Conservation (phyloP, 129 eudicot species). For the Helichrysum umbraculigerum region DNA sequence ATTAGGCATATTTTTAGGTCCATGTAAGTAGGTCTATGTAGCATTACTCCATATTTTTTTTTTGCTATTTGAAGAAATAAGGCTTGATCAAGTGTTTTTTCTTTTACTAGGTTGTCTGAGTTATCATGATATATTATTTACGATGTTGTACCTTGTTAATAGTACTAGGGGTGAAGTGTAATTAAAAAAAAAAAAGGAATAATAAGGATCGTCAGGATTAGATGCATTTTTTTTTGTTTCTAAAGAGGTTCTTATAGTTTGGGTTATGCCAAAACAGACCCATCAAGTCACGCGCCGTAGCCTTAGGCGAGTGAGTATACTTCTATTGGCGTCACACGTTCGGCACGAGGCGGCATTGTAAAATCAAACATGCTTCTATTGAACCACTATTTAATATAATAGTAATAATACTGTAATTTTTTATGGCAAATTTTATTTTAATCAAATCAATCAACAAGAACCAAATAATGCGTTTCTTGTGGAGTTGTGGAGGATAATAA, state of each 20-base stretch:
- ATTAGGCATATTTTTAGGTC: no score
- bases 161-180: slow-evolving; percentile 25
- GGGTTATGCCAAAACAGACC: slow-evolving; percentile 12
- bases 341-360: slow-evolving; percentile 14
- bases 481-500: neutral
- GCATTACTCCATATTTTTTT: no score
- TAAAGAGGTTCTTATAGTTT: no score
- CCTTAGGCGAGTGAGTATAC: neutral
- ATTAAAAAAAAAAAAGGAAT: neutral
- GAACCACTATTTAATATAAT: no score
- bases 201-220: neutral
- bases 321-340: slow-evolving; percentile 18
- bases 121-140: no score
- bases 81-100: no score
- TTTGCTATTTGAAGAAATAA: no score
- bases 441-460: neutral
- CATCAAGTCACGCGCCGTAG: slow-evolving; percentile 14
- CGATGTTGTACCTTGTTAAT: slow-evolving; percentile 5
- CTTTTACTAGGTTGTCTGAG: no score
- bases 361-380: neutral
- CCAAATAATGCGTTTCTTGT: neutral
- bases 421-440: no score
- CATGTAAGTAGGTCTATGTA: no score
- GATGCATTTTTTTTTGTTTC: neutral
- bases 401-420: no score